phyloP scores from a whole-genome alignment of 2,329 filamentous ascomycete species.

The Aspergillus jensenii region DNA sequence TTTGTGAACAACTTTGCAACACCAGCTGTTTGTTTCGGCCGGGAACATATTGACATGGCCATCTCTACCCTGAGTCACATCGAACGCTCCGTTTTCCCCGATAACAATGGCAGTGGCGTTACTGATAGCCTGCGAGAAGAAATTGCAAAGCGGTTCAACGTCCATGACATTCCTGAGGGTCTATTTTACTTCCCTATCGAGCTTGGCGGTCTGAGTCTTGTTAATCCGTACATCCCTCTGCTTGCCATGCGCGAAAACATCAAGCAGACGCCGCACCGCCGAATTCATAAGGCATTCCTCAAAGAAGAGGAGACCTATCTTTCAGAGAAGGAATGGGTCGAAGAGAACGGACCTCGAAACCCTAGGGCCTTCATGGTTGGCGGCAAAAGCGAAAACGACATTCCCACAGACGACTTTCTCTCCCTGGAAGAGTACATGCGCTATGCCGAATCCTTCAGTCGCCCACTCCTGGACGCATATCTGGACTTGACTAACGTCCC shows the following conservation, averaged over 20 bases:
- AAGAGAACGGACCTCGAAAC: slow-evolving; percentile 22
- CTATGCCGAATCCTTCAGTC: slow-evolving; percentile 36
- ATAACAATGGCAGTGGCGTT: slow-evolving; percentile 44
- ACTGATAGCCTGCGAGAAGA: slow-evolving; percentile 56
- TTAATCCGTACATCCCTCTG: slow-evolving; percentile 51
- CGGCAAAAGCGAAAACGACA: slow-evolving; percentile 11
- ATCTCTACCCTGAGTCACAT: slow-evolving; percentile 54
- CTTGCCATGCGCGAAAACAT: slow-evolving; percentile 48
- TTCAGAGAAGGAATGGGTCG: slow-evolving; percentile 35
- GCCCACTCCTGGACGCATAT: slow-evolving; percentile 32
- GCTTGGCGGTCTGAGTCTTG: slow-evolving; percentile 51
- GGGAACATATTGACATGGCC: slow-evolving; percentile 56
- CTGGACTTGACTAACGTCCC: slow-evolving; percentile 31
- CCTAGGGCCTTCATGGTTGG: neutral
- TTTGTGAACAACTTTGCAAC: slow-evolving; percentile 60
- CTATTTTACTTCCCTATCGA: slow-evolving; percentile 55
- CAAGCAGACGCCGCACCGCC: slow-evolving; percentile 34
- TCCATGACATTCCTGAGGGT: slow-evolving; percentile 49
- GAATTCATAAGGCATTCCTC: slow-evolving; percentile 33
- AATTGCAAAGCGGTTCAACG: slow-evolving; percentile 54
- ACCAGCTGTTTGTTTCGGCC: slow-evolving; percentile 56
- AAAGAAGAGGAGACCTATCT: slow-evolving; percentile 58
- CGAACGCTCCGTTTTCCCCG: slow-evolving; percentile 51
- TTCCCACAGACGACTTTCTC: slow-evolving; percentile 28
- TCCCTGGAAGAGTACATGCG: slow-evolving; percentile 40